Percentiles rank a stretch among this genome's conserved stretches.
phyloP scores from a whole-genome alignment of 306 rosid genomes.

The Vicia faba region DNA sequence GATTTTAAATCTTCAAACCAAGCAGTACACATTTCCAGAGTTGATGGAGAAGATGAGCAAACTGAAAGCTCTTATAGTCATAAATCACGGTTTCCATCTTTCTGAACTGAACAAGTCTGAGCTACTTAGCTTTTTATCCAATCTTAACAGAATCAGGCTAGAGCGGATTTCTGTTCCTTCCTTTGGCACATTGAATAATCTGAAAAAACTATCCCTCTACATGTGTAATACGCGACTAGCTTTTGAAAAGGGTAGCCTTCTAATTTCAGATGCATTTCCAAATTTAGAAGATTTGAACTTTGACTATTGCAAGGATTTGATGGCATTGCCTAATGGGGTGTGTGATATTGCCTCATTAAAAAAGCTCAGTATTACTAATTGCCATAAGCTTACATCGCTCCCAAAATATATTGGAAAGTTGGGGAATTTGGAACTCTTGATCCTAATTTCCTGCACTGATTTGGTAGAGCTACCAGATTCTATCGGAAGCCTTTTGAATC shows the following conservation, averaged over 20 bases:
- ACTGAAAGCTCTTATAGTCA: conserved; percentile 53
- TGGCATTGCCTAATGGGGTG: conserved; percentile 48
- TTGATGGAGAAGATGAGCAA: conserved; percentile 45
- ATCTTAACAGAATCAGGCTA: conserved; percentile 53
- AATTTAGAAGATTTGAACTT: conserved; percentile 53
- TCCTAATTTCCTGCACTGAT: conserved; percentile 63
- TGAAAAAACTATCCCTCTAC: conserved; percentile 55
- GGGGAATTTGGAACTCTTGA: conserved; percentile 48
- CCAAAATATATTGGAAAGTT: conserved; percentile 53
- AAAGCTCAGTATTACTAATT: conserved; percentile 62
- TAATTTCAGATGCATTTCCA: conserved; percentile 48
- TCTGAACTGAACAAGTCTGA: conserved; percentile 45
- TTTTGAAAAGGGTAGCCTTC: conserved; percentile 37
- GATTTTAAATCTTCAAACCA: conserved; percentile 49
- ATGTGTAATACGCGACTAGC: conserved; percentile 55
- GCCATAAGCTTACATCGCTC: conserved; percentile 50
- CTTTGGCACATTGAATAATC: conserved; percentile 41
- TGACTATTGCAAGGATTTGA: conserved; percentile 56
- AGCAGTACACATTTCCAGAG: conserved; percentile 43
- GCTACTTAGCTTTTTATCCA: conserved; percentile 36
- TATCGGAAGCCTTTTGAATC: conserved; percentile 34
- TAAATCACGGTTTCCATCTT: conserved; percentile 43
- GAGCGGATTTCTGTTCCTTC: conserved; percentile 57
- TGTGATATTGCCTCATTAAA: conserved; percentile 43
- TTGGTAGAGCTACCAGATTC: conserved; percentile 52